Evolutionary conservation across 768 basidiomycete species (phyloP), one percentile per base, ranked within the genome.

Genomic region (Xerocomus spinulosus): DNA sequence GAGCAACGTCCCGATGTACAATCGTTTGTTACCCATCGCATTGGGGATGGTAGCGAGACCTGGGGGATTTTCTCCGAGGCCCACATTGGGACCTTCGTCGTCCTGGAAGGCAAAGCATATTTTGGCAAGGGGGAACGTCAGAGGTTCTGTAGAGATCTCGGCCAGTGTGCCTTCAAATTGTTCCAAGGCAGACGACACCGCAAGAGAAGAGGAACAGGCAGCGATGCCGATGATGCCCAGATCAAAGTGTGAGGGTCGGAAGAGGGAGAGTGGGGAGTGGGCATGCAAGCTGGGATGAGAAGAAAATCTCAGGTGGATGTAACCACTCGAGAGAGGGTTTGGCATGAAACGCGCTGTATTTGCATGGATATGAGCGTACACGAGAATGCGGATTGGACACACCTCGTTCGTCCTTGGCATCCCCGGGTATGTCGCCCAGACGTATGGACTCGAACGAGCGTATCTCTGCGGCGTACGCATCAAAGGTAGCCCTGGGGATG

Each of bases 191-290:
- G 78, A 69, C 5, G 76, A 64, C 21, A 81, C 61, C 4, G 80
- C 68, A 47, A 81, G 76, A 24, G 72, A 70, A 51, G 77, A 73
- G 10, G 81, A 77, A 57, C 79, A 85, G 25, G 83, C 78, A 21
- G 92, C 82, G 26, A 99, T 76, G 9, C 94, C 96, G 58, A 99
- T 83, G 44, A 95, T 83, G 18, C 87, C 92, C 15, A 97, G 70
- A 3, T 92, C 84, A 51, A 92, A 92, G 52, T 85, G 82, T 2
- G 87, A 93, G 41, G 81, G 80, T 34, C 82, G 80, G 54, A 97
- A 73, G 37, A 94, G 75, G 35, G 85, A 77, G 37, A 96, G 69
- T 7, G 85, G 71, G 10, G 73, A 59, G 55, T 92, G 83, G 24
- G 84, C 78, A 48, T 71, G 74, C n/a, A 83, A 80, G 4, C 79